These are phyloP conservation scores for Flaveria floridana DNA, from an alignment of 140 eudicot genomes.

Conservation along the genomic window DNA sequence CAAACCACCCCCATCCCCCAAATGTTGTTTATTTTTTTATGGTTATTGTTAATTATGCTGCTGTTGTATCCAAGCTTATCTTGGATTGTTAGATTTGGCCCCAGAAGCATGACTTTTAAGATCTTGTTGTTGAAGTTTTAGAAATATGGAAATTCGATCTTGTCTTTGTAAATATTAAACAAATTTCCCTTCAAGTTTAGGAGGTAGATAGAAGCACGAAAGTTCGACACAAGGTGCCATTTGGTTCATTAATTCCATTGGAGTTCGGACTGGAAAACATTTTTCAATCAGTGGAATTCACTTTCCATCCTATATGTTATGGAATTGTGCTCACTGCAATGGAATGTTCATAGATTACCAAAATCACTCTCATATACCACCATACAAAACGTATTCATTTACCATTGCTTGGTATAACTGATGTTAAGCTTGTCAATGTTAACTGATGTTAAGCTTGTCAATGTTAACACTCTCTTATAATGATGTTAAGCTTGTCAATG, in stretches of 20 bases:
- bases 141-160: not conserved
- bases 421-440: not conserved
- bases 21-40: slow-evolving; percentile 20
- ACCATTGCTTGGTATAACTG: not conserved
- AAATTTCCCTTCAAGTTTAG: not conserved
- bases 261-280: too few relatives aligned
- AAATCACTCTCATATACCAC: too few relatives aligned
- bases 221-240: too few relatives aligned
- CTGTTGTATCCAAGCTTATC: slow-evolving; percentile 39
- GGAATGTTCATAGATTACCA: too few relatives aligned
- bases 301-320: too few relatives aligned
- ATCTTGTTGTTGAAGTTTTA: not conserved
- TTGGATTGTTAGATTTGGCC: slow-evolving; percentile 19
- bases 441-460: not conserved
- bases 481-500: not conserved
- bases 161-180: not conserved
- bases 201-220: too few relatives aligned
- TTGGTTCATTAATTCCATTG: too few relatives aligned
- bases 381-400: not conserved
- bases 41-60: slow-evolving; percentile 44
- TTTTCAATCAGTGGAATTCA: too few relatives aligned
- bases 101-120: slow-evolving; percentile 5
- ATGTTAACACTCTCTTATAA: not conserved
- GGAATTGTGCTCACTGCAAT: too few relatives aligned
- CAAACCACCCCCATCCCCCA: too few relatives aligned